A percentile compares a stretch with the other conserved stretches of the same genome.
Conservation (phyloP, 169 alveolate species). For the Eimeria acervulina region DNA sequence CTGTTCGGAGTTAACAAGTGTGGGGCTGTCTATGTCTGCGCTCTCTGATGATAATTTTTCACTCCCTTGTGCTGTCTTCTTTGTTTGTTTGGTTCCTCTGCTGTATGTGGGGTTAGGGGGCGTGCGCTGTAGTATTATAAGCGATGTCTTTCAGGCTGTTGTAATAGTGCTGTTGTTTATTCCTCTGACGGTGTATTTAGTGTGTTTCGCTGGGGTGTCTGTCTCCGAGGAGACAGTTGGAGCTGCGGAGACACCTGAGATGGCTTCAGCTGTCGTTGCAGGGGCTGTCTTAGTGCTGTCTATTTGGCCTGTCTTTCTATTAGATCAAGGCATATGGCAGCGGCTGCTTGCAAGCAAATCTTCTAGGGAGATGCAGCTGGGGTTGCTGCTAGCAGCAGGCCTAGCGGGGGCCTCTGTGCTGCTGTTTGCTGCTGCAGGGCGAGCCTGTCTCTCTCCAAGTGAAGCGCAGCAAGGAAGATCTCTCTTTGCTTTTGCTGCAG, state of each 20-base stretch:
- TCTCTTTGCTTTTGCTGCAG: slow-evolving; percentile 55
- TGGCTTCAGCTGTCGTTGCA: not conserved
- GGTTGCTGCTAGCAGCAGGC: slow-evolving; percentile 28
- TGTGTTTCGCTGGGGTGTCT: not conserved
- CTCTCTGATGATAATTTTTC: slow-evolving; percentile 32
- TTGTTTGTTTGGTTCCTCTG: slow-evolving; percentile 78
- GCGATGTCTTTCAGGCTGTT: slow-evolving; percentile 67
- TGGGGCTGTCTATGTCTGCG: slow-evolving; percentile 72
- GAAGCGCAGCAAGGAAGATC: not conserved
- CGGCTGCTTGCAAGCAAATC: slow-evolving; percentile 74
- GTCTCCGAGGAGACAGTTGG: not conserved
- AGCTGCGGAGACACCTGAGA: not conserved
- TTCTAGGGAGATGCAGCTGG: slow-evolving; percentile 40
- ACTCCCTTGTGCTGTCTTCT: slow-evolving; percentile 42
- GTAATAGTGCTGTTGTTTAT: slow-evolving; percentile 30
- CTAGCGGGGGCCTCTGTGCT: slow-evolving; percentile 53
- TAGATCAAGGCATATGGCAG: slow-evolving; percentile 84
- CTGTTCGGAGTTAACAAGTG: slow-evolving; percentile 79
- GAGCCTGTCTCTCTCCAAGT: slow-evolving; percentile 22
- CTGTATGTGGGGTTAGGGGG: slow-evolving; percentile 79
- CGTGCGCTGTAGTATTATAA: slow-evolving; percentile 55
- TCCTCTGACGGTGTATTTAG: slow-evolving; percentile 44
- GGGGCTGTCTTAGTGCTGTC: slow-evolving; percentile 71
- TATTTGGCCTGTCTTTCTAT: slow-evolving; percentile 67
- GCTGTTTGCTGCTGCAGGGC: slow-evolving; percentile 73